Base-by-base conservation (phyloP, 768 basidiomycete genomes). In the Trichaptum fuscoviolaceum region DNA sequence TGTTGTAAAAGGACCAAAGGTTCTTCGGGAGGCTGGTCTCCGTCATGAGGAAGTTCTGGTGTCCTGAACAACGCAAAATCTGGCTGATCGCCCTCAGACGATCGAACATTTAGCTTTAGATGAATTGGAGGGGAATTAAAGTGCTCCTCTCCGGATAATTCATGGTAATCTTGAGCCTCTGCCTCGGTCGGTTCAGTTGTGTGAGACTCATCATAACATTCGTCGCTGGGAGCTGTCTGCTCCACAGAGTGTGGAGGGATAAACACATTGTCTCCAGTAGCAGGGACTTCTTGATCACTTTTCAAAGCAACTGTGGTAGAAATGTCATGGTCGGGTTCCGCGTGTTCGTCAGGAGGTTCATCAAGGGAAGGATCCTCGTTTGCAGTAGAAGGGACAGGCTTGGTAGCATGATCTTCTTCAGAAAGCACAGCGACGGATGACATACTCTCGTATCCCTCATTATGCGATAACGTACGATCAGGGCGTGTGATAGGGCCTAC, bases 1-100 rank as follows among this genome's bases (percentile, higher is more conserved):
- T 85, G 78, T 60, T 85, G 82, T 66, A 93, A 80, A 62, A 93
- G 77, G 7, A 91, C 73, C n/a, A 76, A 72, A 35, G 68, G 76
- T 58, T 34, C 59, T 68, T 62, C 71, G 57, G 73, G 72, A 57
- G 67, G 52, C 62, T 30, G 59, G 61, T 70, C 67, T 35, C 70
- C 67, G 7, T 73, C 70, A 18, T 64, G n/a, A 36, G 65, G 68
- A 17, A 67, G 67, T 15, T 58, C 25, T 24, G 75, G 59, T 9
- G 59, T 25, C 15, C 23, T 34, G 23, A 61, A 61, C 9, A 61
- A 34, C 12, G 59, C 59, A 61, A 61, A 61, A 25, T 61, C 59
- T 25, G 24, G 59, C 59, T 61, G 59, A 25, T 61, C 59, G 24
- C 59, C 59, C 30, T 34, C 59, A 25, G 30, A 61, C 15, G 42